Percentiles rank a stretch among this genome's conserved stretches.
These are phyloP conservation scores for Tetrapisispora fleetii DNA, from an alignment of 805 yeast genomes.

Conservation along the genomic window DNA sequence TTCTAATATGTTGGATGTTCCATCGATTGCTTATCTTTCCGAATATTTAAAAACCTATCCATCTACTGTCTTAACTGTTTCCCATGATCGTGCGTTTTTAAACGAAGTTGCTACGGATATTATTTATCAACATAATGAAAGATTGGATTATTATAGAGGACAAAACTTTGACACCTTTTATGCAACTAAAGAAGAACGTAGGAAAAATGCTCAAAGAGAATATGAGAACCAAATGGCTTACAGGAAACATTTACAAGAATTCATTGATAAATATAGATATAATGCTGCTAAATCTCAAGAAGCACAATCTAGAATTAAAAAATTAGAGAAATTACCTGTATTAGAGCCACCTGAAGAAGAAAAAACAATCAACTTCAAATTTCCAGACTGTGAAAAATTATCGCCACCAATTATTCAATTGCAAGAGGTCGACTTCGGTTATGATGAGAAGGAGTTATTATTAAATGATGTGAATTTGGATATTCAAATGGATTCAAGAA, in stretches of 20 bases:
- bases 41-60: slow-evolving; percentile 84
- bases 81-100: slow-evolving; percentile 94
- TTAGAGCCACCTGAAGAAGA: slow-evolving; percentile 94
- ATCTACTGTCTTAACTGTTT: slow-evolving; percentile 87
- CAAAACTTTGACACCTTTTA: slow-evolving; percentile 90
- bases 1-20: slow-evolving; percentile 99
- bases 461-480: slow-evolving; percentile 75
- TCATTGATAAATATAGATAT: slow-evolving; percentile 92
- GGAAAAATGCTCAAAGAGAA: slow-evolving; percentile 86
- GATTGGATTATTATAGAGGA: slow-evolving; percentile 91
- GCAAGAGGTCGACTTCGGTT: slow-evolving; percentile 80
- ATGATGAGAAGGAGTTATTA: slow-evolving; percentile 52
- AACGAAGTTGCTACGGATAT: slow-evolving; percentile 98
- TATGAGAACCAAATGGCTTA: slow-evolving; percentile 96
- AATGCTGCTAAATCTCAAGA: slow-evolving; percentile 97
- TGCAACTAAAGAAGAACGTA: slow-evolving; percentile 88
- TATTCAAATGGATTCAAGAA: slow-evolving; percentile 87
- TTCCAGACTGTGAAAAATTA: slow-evolving; percentile 89
- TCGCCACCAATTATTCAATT: slow-evolving; percentile 92
- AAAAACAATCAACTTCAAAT: slow-evolving; percentile 69
- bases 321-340: slow-evolving; percentile 86
- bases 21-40: slow-evolving; percentile 89
- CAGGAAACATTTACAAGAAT: slow-evolving; percentile 85
- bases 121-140: slow-evolving; percentile 93
- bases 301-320: slow-evolving; percentile 96